Percentiles rank a stretch among this genome's conserved stretches.
These are phyloP conservation scores for Leishmania tarentolae DNA, from an alignment of 208 protist genomes.

Conservation along the genomic window DNA sequence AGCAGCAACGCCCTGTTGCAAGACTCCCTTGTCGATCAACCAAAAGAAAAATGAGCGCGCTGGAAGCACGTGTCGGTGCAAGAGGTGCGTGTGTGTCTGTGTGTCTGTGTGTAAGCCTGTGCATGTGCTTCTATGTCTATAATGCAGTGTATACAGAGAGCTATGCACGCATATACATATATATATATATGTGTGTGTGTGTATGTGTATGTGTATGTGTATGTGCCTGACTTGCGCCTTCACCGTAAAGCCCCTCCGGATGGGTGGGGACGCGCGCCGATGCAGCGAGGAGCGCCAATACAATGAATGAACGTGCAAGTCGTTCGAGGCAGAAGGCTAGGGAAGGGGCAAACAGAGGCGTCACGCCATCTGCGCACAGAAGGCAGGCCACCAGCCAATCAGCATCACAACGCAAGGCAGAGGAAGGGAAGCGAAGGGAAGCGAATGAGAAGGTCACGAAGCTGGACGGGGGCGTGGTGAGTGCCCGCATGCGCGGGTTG, in stretches of 20 bases:
- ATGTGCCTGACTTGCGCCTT: neutral
- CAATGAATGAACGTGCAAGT: neutral
- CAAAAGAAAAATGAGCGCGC: neutral
- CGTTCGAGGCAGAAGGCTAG: neutral
- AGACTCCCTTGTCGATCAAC: neutral
- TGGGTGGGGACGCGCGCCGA: neutral
- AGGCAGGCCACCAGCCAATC: too few relatives aligned
- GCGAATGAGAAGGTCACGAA: neutral
- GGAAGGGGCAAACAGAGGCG: neutral
- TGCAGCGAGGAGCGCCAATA: neutral
- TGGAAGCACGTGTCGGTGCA: too few relatives aligned
- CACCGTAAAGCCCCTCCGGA: neutral
- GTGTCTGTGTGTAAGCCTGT: neutral
- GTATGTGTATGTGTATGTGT: neutral
- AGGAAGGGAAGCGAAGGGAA: neutral
- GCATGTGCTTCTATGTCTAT: constrained; percentile 2
- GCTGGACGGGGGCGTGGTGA: neutral
- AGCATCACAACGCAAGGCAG: neutral
- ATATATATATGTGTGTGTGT: too few relatives aligned
- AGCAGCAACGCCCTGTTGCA: neutral
- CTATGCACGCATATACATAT: neutral
- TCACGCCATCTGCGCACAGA: too few relatives aligned
- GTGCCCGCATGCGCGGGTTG: neutral
- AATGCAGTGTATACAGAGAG: neutral
- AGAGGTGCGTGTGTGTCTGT: neutral